Evolutionary conservation across 1,284 basidiomycete genomes (phyloP).

Genomic region (Austroboletus novae-zelandiae): DNA sequence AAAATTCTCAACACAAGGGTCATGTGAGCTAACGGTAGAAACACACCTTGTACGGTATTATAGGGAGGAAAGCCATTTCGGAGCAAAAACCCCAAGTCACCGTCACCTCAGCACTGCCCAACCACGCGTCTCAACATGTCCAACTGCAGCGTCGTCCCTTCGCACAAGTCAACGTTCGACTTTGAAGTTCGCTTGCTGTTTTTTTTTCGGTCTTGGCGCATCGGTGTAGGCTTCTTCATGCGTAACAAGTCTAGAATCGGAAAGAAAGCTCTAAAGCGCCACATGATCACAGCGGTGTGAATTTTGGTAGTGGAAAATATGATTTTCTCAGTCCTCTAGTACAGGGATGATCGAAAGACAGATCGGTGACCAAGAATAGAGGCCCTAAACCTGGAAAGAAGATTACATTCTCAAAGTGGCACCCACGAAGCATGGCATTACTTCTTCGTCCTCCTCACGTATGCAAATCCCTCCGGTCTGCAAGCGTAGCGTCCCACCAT

Average conservation of each 20-base stretch:
- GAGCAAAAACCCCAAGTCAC: no score
- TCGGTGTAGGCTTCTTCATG: background rate
- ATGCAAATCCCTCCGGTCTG: background rate
- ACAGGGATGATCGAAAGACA: background rate
- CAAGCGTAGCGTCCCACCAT: background rate
- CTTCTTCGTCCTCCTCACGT: background rate
- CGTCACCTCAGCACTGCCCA: background rate
- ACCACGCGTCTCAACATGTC: constrained; percentile 2
- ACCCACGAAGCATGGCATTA: background rate
- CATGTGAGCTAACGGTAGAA: no score
- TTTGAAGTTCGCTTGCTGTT: background rate
- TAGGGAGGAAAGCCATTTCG: no score
- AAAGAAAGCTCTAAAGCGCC: no score
- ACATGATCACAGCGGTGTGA: background rate
- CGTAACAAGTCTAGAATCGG: background rate
- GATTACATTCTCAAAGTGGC: constrained; percentile 3
- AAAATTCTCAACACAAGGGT: no score
- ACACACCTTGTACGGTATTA: no score
- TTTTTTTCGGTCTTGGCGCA: background rate
- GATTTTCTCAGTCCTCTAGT: background rate
- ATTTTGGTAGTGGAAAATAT: background rate
- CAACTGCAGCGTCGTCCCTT: background rate
- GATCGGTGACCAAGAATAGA: constrained; percentile 3
- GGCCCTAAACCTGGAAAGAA: constrained; percentile 1
- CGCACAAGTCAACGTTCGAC: background rate